Conservation (phyloP, 768 basidiomycete species). For the Suillus subaureus region DNA sequence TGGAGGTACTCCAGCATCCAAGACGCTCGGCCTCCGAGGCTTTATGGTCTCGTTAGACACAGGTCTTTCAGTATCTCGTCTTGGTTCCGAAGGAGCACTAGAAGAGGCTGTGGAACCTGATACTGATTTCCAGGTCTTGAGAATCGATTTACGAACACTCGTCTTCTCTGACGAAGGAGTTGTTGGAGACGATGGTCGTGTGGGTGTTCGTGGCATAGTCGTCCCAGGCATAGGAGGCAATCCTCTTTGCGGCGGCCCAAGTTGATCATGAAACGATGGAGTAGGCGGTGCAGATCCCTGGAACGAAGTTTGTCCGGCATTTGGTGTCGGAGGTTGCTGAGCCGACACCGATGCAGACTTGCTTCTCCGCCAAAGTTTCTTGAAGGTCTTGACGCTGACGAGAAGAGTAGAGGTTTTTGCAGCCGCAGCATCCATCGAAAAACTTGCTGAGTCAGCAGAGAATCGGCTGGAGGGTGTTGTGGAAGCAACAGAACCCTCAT, state of each 20-base stretch:
- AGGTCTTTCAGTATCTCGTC: conserved; percentile 42
- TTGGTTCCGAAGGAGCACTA: conserved; percentile 36
- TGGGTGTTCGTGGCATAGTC: conserved; percentile 24
- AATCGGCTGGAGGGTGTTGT: conserved; percentile 61
- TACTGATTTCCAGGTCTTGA: conserved; percentile 64
- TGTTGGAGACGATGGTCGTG: conserved; percentile 15
- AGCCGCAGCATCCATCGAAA: conserved; percentile 30
- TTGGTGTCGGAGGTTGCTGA: conserved; percentile 38
- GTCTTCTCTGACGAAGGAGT: conserved; percentile 48
- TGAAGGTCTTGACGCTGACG: conserved; percentile 74
- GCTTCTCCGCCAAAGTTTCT: conserved; percentile 79
- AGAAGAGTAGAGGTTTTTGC: conserved; percentile 46
- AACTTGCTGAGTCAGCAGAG: conserved; percentile 67
- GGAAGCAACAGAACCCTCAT: conserved; percentile 23
- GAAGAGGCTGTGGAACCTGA: conserved; percentile 34
- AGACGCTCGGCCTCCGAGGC: conserved; percentile 48
- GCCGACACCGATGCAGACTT: conserved; percentile 42
- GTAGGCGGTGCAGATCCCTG: conserved; percentile 26
- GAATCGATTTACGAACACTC: conserved; percentile 65
- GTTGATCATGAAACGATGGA: conserved; percentile 37
- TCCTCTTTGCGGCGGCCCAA: conserved; percentile 21
- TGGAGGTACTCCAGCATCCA: conserved; percentile 53
- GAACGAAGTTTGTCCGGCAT: conserved; percentile 41
- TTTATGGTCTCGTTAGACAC: conserved; percentile 38
- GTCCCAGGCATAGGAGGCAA: conserved; percentile 29